Conservation (phyloP, 192 early-diverging fungal species). For the Rhizophagus prolifer region DNA sequence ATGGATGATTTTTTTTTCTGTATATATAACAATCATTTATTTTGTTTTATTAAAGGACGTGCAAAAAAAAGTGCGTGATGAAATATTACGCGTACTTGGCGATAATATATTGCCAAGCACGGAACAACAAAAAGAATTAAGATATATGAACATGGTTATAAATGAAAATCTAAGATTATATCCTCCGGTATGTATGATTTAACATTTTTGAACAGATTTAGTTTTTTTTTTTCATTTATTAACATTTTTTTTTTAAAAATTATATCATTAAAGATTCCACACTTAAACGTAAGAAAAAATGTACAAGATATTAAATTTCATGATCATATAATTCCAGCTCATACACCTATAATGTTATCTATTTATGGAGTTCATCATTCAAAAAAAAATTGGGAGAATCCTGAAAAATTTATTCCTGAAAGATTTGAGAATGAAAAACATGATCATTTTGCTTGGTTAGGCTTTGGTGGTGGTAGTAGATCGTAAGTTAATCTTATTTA, state of each 20-base stretch:
- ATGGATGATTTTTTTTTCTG: neutral
- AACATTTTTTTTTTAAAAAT: neutral
- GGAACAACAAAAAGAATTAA: neutral
- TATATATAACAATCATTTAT: neutral
- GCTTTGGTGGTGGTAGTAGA: neutral
- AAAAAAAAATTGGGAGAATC: neutral
- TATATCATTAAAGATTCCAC: neutral
- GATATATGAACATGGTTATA: neutral
- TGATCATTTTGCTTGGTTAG: neutral
- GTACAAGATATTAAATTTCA: neutral
- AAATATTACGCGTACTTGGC: neutral
- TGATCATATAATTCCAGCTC: neutral
- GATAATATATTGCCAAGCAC: neutral
- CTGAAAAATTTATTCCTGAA: neutral
- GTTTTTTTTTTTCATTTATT: neutral
- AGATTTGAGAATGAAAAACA: neutral
- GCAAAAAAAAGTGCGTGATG: neutral
- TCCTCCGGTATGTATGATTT: neutral
- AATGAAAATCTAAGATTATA: slow-evolving; percentile 4
- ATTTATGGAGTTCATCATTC: slow-evolving; percentile 2
- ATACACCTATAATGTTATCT: neutral
- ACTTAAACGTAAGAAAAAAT: neutral
- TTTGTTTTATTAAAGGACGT: neutral
- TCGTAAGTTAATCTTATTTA: neutral
- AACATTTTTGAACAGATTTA: neutral